A percentile compares a stretch with the other conserved stretches of the same genome.
Conservation (phyloP, 345 rosid species). For the Gossypium bickii region DNA sequence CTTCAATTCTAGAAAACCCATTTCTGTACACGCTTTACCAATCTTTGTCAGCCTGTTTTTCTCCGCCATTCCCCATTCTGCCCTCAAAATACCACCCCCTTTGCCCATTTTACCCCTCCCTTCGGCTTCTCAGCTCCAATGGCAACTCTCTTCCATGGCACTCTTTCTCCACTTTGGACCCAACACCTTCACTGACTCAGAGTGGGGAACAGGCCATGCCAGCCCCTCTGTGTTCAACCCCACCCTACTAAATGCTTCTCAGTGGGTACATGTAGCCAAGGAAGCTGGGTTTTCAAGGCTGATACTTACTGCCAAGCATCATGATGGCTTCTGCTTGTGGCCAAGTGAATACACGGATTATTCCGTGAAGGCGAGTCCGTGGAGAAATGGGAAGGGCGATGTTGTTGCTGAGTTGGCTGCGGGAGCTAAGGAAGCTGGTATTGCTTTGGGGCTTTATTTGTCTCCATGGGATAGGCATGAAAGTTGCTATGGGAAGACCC, state of each 20-base stretch:
- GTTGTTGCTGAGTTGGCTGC: constrained; percentile 60
- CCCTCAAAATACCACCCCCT: constrained; percentile 50
- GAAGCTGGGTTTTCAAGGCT: constrained; percentile 64
- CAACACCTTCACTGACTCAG: constrained; percentile 83
- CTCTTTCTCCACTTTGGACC: constrained; percentile 84
- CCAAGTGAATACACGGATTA: constrained; percentile 69
- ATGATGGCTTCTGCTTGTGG: constrained; percentile 97
- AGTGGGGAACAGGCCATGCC: constrained; percentile 77
- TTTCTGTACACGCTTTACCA: neutral
- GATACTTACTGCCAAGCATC: constrained; percentile 86
- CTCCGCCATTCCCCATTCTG: constrained; percentile 25
- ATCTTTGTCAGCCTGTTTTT: constrained; percentile 8
- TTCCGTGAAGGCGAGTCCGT: constrained; percentile 61
- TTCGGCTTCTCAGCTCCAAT: constrained; percentile 65
- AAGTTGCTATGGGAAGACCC: constrained; percentile 57
- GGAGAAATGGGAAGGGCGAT: constrained; percentile 68
- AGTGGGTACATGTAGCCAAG: constrained; percentile 79
- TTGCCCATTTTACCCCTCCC: constrained; percentile 83
- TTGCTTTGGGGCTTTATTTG: constrained; percentile 64
- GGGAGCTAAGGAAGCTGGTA: constrained; percentile 56
- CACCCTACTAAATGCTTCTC: constrained; percentile 51
- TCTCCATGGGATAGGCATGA: constrained; percentile 98
- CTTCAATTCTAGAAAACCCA: constrained; percentile 16
- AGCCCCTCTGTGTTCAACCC: constrained; percentile 76
- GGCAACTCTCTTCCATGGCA: constrained; percentile 75